Base-by-base conservation (phyloP, 805 yeast species). In the Lipomyces oligophaga region DNA sequence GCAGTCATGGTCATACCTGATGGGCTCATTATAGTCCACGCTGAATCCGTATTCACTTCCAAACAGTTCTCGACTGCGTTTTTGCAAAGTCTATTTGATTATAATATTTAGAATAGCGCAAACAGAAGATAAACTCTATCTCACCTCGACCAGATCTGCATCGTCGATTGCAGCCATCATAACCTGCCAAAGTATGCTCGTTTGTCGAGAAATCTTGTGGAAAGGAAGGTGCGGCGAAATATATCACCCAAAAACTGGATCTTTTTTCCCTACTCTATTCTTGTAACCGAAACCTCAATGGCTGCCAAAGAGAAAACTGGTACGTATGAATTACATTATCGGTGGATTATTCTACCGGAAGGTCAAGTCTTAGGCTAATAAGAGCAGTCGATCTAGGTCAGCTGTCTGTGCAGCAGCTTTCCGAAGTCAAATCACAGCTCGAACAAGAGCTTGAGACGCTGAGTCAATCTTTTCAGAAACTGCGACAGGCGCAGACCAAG, bases 401-500 rank as follows among this genome's bases (percentile, higher is more conserved):
- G 58, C 76, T 93, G 44, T 80, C 80, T 38, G 84, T 94, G 1
- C 90, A 87, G 62, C 97, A 93, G 66, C 73, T 93, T 40, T 71
- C 80, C 24, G 89, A 86, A 56, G 79, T 93, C 64, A 84, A 93
- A 58, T 81, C 81, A 56, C 85, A 83, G 60, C 75, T 93, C 19
- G 90, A 86, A 57, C 81, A 79, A 59, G 98, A 93, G 63, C 71
- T 89, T 32, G 85, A 85, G 58, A 96, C 89, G 61, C 80, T 93
- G 59, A 76, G 85, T 16, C 81, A 83, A 38, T 89, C 97, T 0
- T 75, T 84, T 48, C 83, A 80, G 56, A 95, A 96, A 4, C 74
- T 93, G 34, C 79, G 79, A 48, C 75, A 87, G 36, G 97, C 97
- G 2, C 85, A 82, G 61, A 67, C 75, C 40, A 89, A 85, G 67